Base-by-base conservation (phyloP, 345 rosid genomes). In the Hibiscus mutabilis region DNA sequence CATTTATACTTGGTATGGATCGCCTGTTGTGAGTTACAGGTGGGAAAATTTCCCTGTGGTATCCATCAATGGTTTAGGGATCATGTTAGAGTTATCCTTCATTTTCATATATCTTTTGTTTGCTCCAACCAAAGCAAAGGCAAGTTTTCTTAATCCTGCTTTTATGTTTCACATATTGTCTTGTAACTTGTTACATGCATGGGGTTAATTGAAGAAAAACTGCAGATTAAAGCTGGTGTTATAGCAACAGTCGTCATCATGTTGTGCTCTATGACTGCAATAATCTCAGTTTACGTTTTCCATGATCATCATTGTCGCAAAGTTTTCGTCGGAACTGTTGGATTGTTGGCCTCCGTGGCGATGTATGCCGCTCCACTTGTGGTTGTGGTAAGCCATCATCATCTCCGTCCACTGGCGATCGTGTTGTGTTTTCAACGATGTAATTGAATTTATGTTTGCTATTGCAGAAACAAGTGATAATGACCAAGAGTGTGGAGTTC, bases 1-100 rank as follows among this genome's bases (percentile, higher is more conserved):
- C 42, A 74, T 93, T 0, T 89, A 83, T 72, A 88, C 89, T 57
- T 89, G 94, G 96, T 93, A 93, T 44, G 98, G 91, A 27, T 66
- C 86, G 75, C 98, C 98, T 0, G 63, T 89, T 7, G 97, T 91
- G 29, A 93, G 97, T 85, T 61, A 75, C 83, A 72, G 63, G 69
- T 91, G 95, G 97, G 96, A 91, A 67, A 91, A 93, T 73, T 82
- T 89, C 68, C 88, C 87, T 2, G 75, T 91, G 21, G 84, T 84
- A 68, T 87, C 97, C 69, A 83, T 88, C 80, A 91, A 93, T 25
- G 93, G 90, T 29, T 46, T 87, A 1, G 98, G 98, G 71, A 82
- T 88, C 70, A 25, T 93, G 75, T 81, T 89, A 12, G 88, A 93
- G 87, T 19, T 79, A 46, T 79, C 85, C 72, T 93, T 91, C 85